Evolutionary conservation across 441 rosid genomes (phyloP), one percentile per base, ranked within the genome.

Genomic region (Codiaeum variegatum): DNA sequence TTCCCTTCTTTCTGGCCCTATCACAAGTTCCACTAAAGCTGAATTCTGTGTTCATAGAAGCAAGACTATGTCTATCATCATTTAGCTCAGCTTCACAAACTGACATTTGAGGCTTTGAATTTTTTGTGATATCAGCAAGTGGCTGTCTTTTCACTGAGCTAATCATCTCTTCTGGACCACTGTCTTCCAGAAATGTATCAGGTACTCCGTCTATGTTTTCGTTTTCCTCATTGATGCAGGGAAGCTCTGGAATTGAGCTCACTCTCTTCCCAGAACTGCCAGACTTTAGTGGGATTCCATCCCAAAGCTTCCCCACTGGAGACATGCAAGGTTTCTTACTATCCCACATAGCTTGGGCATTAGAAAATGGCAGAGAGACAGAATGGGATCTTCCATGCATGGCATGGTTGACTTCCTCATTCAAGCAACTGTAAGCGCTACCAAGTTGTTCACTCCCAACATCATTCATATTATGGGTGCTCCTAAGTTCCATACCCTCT

Each of bases 151-250:
- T 81, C 72, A 76, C 78, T 29, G 85, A 78, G 73, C 65, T 77
- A 72, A 71, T 77, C 78, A 75, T 73, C 66, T 29, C 59, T 76
- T 83, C 79, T 34, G 77, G 77, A 70, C 67, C 55, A 73, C 55
- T 75, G 52, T 69, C 86, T 72, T 82, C 88, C 61, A 71, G 77
- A 65, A 81, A 64, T 72, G 74, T 77, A 66, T 84, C 85, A 77
- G 81, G 78, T 54, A 78, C 83, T 73, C 85, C 90, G 36, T 87
- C 88, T 46, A 73, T 44, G 62, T 67, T 81, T 86, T 96, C 98
- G 78, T 82, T 86, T 81, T 91, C 97, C 83, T 96, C 99, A 59
- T 65, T 85, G 68, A 93, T 96, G 83, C 91, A 85, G 69, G 98
- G 94, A 73, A 96, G 96, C 75, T 93, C 96, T 66, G 88, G 87